These are phyloP conservation scores for Porcisia hertigi DNA, from an alignment of 208 protist genomes.

Conservation along the genomic window DNA sequence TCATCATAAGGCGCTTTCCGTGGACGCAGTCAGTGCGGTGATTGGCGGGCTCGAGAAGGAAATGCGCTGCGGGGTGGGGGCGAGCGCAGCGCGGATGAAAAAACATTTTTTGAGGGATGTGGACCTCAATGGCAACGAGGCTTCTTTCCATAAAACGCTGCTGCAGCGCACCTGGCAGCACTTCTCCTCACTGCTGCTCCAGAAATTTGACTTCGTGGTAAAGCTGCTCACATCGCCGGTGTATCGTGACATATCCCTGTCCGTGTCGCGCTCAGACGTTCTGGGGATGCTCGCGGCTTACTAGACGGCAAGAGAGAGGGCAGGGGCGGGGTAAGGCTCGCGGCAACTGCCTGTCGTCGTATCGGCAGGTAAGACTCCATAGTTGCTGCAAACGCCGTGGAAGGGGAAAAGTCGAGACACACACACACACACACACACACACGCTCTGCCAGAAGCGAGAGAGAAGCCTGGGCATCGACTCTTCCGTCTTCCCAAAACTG, in stretches of 20 bases:
- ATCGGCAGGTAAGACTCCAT: background rate
- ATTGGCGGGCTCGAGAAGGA: constrained; percentile 69
- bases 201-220: constrained; percentile 74
- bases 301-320: constrained; percentile 15
- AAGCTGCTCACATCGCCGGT: constrained; percentile 56
- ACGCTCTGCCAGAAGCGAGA: background rate
- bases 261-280: constrained; percentile 46
- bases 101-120: constrained; percentile 85
- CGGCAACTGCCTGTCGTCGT: background rate
- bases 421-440: constrained; percentile 18
- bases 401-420: background rate
- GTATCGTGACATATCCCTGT: constrained; percentile 51
- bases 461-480: no score
- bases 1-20: constrained; percentile 74
- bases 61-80: constrained; percentile 60
- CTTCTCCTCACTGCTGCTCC: constrained; percentile 65
- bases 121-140: constrained; percentile 47
- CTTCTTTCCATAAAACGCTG: constrained; percentile 80
- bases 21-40: constrained; percentile 64
- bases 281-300: constrained; percentile 44
- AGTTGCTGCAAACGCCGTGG: background rate
- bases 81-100: constrained; percentile 73
- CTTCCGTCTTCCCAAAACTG: no score
- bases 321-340: background rate
- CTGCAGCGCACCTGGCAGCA: constrained; percentile 85